phyloP scores from a whole-genome alignment of 1,284 basidiomycete genomes.

The Puccinia brachypodii region DNA sequence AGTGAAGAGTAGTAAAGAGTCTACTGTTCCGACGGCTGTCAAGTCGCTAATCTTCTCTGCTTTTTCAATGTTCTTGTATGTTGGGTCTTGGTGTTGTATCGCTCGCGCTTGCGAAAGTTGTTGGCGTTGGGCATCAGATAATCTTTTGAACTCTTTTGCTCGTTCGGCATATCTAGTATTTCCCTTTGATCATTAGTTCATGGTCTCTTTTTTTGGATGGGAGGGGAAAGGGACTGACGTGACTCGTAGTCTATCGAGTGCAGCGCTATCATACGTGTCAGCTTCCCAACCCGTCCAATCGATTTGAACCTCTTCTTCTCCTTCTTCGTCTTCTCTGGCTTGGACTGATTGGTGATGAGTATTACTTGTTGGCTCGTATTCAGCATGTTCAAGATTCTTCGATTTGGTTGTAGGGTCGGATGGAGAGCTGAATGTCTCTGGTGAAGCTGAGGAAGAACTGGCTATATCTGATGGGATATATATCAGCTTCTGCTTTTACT shows the following conservation, averaged over 20 bases:
- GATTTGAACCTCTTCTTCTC: background rate
- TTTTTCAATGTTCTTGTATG: background rate
- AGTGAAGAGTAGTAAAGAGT: conserved; percentile 33
- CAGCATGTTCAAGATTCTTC: background rate
- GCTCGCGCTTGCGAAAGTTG: background rate
- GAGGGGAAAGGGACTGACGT: background rate
- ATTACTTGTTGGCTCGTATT: no score
- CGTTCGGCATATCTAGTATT: conserved; percentile 18
- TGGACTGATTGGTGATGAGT: no score
- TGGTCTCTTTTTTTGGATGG: background rate
- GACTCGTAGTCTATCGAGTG: background rate
- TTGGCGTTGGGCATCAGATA: conserved; percentile 17
- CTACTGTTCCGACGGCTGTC: conserved; percentile 5
- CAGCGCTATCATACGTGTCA: background rate
- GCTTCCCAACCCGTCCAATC: conserved; percentile 39
- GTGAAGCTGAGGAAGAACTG: conserved; percentile 15
- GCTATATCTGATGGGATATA: background rate
- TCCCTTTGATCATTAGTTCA: background rate
- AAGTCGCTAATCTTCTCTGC: background rate
- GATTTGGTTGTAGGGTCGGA: background rate
- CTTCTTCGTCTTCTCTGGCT: background rate
- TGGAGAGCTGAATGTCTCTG: conserved; percentile 1
- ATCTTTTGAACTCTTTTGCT: conserved; percentile 38
- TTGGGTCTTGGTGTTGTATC: background rate
- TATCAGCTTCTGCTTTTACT: no score